phyloP scores from a whole-genome alignment of 2,329 filamentous ascomycete genomes.

The Colletotrichum caudatum region DNA sequence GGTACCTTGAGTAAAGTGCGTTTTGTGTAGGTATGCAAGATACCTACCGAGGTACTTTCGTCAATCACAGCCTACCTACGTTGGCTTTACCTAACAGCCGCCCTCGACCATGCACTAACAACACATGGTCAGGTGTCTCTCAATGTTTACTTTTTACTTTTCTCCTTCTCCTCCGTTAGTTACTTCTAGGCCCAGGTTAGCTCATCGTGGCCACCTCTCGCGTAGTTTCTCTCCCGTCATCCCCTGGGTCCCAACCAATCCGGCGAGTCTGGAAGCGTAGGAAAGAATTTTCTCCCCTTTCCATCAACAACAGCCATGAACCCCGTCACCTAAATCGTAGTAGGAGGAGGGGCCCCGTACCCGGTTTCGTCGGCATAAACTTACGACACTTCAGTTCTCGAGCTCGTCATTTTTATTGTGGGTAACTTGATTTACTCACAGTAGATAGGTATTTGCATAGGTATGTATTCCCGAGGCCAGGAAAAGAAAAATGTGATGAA shows the following conservation, averaged over 20 bases:
- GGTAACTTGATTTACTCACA: neutral
- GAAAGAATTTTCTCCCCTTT: neutral
- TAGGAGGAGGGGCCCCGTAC: neutral
- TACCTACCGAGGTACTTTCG: too few relatives aligned
- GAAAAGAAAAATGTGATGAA: too few relatives aligned
- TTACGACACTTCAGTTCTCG: neutral
- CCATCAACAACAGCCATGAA: neutral
- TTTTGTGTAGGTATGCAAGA: too few relatives aligned
- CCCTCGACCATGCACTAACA: neutral
- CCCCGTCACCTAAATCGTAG: neutral
- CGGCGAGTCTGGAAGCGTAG: neutral
- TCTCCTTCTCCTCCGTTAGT: neutral
- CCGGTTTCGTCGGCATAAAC: constrained; percentile 1
- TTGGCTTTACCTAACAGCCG: constrained; percentile 11
- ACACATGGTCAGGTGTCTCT: constrained; percentile 13
- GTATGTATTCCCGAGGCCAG: neutral
- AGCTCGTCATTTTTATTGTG: constrained; percentile 20
- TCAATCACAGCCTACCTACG: neutral
- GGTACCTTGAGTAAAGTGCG: too few relatives aligned
- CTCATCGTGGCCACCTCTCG: constrained; percentile 8
- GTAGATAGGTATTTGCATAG: too few relatives aligned
- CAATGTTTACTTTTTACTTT: neutral
- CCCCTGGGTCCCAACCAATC: neutral
- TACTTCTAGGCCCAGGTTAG: neutral
- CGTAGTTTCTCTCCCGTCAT: constrained; percentile 20